A percentile compares a stretch with the other conserved stretches of the same genome.
Conservation (phyloP, 108 stramenopile genomes). For the Conticribra guillardii region DNA sequence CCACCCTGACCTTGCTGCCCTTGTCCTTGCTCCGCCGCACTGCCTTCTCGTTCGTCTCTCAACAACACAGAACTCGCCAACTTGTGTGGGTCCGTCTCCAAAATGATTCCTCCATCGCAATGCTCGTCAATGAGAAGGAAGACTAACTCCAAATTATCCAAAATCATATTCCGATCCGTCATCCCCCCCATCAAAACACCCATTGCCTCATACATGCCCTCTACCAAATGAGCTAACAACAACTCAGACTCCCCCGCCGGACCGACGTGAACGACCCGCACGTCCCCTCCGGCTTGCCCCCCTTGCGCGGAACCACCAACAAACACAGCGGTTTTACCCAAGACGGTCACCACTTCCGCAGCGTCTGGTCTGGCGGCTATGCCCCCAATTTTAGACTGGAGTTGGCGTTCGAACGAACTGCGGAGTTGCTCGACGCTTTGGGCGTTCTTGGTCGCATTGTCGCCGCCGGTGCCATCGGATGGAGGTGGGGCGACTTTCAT, state of each 20-base stretch:
- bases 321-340: slow-evolving; percentile 81
- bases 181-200: slow-evolving; percentile 81
- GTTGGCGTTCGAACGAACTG: slow-evolving; percentile 66
- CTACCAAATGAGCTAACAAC: slow-evolving; percentile 78
- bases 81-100: slow-evolving; percentile 83
- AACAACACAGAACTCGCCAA: slow-evolving; percentile 75
- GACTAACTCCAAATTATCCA: slow-evolving; percentile 88
- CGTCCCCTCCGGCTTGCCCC: slow-evolving; percentile 55
- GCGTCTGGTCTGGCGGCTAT: slow-evolving; percentile 82
- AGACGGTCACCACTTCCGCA: slow-evolving; percentile 80
- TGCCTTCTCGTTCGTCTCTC: slow-evolving; percentile 59
- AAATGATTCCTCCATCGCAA: slow-evolving; percentile 86
- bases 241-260: slow-evolving; percentile 78
- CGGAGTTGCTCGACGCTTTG: slow-evolving; percentile 65
- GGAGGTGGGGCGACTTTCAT: slow-evolving; percentile 41
- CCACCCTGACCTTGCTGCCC: slow-evolving; percentile 40
- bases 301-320: slow-evolving; percentile 59
- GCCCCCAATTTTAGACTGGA: slow-evolving; percentile 80
- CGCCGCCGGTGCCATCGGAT: slow-evolving; percentile 3
- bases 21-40: slow-evolving; percentile 17
- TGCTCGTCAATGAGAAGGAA: slow-evolving; percentile 90
- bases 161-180: slow-evolving; percentile 84
- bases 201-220: slow-evolving; percentile 89
- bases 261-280: slow-evolving; percentile 83
- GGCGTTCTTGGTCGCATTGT: slow-evolving; percentile 41